Conservation (phyloP, 2,329 filamentous ascomycete genomes). For the Massarina eburnea region DNA sequence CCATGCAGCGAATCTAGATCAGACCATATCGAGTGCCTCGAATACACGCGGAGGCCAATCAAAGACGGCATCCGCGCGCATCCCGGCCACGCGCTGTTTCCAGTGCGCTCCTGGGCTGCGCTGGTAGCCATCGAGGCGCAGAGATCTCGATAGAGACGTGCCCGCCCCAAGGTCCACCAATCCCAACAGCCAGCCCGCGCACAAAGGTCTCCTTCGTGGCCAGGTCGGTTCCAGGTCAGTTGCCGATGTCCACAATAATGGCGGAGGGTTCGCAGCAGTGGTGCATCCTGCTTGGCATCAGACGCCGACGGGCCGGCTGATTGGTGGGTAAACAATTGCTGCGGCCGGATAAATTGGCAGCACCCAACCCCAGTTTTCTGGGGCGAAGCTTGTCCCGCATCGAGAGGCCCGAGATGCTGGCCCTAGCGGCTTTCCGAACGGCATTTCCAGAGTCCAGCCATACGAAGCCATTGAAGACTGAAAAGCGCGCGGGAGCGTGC, state of each 20-base stretch:
- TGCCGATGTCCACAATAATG: neutral
- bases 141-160: neutral
- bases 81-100: neutral
- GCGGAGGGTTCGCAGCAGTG: slow-evolving; percentile 3
- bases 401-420: slow-evolving; percentile 16
- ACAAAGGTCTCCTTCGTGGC: neutral
- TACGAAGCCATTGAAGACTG: slow-evolving; percentile 33
- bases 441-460: slow-evolving; percentile 44
- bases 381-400: slow-evolving; percentile 9
- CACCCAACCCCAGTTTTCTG: slow-evolving; percentile 9
- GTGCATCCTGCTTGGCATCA: slow-evolving; percentile 10
- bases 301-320: slow-evolving; percentile 2
- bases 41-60: neutral
- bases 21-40: neutral
- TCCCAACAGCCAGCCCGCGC: too few relatives aligned
- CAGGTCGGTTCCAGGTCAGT: neutral
- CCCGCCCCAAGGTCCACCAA: slow-evolving; percentile 18
- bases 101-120: neutral
- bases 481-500: slow-evolving; percentile 34
- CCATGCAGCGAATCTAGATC: neutral
- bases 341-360: slow-evolving; percentile 19
- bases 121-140: neutral
- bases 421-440: slow-evolving; percentile 23
- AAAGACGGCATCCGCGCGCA: neutral
- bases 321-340: slow-evolving; percentile 21